These are phyloP conservation scores for Xylariaceae sp. DNA, from an alignment of 2,329 filamentous ascomycete species.

Conservation along the genomic window DNA sequence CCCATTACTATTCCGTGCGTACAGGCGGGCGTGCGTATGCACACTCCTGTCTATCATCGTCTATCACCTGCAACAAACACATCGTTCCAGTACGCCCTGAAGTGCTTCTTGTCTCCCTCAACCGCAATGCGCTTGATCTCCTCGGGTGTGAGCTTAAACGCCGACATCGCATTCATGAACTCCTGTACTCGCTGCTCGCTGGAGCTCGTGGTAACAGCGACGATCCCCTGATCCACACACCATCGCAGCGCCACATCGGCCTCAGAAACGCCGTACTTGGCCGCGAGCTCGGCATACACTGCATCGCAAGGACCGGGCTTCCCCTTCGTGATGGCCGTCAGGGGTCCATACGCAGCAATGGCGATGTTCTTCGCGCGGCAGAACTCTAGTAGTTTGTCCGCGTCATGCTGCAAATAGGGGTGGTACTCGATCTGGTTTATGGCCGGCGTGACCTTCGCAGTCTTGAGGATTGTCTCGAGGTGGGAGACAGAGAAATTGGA, in stretches of 20 bases:
- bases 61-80: slow-evolving; percentile 50
- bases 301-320: slow-evolving; percentile 49
- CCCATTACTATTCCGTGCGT: background rate
- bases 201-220: slow-evolving; percentile 55
- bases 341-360: slow-evolving; percentile 49
- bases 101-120: slow-evolving; percentile 56
- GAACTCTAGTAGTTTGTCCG: slow-evolving; percentile 48
- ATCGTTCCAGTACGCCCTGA: slow-evolving; percentile 52
- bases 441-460: slow-evolving; percentile 57
- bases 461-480: slow-evolving; percentile 51
- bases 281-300: slow-evolving; percentile 45
- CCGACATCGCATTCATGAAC: slow-evolving; percentile 46
- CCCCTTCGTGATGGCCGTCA: slow-evolving; percentile 43
- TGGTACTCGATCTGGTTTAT: slow-evolving; percentile 81
- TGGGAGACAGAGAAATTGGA: slow-evolving; percentile 63
- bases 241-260: slow-evolving; percentile 56
- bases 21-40: background rate
- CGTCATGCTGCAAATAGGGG: slow-evolving; percentile 63
- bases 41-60: slow-evolving; percentile 29
- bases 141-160: slow-evolving; percentile 54
- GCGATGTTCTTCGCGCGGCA: slow-evolving; percentile 54
- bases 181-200: slow-evolving; percentile 53
- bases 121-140: slow-evolving; percentile 54
- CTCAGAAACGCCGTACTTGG: slow-evolving; percentile 53
- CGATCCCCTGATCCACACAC: slow-evolving; percentile 54